Percentiles rank a stretch among this genome's conserved stretches.
These are phyloP conservation scores for Gardenia jasminoides DNA, from an alignment of 257 asterid genomes.

Conservation along the genomic window DNA sequence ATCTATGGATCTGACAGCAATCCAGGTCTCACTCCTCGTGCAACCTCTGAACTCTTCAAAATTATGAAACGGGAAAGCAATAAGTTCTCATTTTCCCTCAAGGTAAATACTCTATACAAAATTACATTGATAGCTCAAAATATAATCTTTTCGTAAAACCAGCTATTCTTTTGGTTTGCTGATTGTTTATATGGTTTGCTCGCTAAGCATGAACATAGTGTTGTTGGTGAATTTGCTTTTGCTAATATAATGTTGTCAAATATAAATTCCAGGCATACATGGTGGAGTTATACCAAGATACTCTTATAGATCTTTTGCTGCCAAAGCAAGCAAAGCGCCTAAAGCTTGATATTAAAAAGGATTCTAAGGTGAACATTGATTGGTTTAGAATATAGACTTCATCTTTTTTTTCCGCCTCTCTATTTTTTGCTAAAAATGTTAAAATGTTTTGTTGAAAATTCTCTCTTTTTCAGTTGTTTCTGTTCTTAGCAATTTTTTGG, in stretches of 20 bases:
- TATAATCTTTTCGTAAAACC: too few species aligned
- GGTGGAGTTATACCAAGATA: constrained; percentile 95
- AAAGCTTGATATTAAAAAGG: constrained; percentile 90
- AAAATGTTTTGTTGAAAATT: neutral
- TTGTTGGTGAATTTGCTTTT: neutral
- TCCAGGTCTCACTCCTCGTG: constrained; percentile 96
- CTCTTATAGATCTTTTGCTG: constrained; percentile 71
- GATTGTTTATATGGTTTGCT: too few species aligned
- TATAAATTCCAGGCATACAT: constrained; percentile 63
- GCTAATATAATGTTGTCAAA: constrained; percentile 1
- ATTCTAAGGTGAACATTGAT: constrained; percentile 62
- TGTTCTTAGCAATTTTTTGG: constrained; percentile 5
- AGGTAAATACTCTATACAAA: constrained; percentile 48
- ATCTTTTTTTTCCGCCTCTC: neutral
- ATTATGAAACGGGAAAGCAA: constrained; percentile 72
- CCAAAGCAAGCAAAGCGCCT: constrained; percentile 67
- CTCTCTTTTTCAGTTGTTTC: neutral
- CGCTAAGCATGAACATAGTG: neutral
- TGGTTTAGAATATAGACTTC: neutral
- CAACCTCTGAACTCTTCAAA: constrained; percentile 79
- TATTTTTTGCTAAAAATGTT: neutral
- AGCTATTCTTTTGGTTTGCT: too few species aligned
- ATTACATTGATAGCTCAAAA: constrained; percentile 2
- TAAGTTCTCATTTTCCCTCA: constrained; percentile 68
- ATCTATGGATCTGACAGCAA: constrained; percentile 82